Conservation (phyloP, 1,284 basidiomycete genomes). For the Takashimella koratensis region DNA sequence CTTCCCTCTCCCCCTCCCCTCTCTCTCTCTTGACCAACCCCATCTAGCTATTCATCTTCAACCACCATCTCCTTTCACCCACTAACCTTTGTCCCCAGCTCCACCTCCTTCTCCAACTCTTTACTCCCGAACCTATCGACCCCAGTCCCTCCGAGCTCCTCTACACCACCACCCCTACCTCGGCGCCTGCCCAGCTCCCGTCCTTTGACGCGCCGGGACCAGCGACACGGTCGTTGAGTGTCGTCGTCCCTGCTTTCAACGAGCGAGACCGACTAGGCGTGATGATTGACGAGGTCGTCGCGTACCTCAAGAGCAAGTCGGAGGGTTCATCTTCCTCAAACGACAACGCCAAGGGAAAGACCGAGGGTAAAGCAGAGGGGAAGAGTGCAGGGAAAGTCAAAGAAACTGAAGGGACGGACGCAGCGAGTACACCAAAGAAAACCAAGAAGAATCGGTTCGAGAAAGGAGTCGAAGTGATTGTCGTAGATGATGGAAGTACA, state of each 20-base stretch:
- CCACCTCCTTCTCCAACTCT: constrained; percentile 14
- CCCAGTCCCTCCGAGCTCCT: constrained; percentile 5
- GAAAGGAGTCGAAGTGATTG: constrained; percentile 61
- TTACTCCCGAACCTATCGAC: constrained; percentile 11
- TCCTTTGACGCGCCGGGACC: constrained; percentile 45
- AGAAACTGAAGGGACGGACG: background rate
- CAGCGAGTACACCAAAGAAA: background rate
- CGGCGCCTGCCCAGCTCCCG: constrained; percentile 34
- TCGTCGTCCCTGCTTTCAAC: constrained; percentile 89
- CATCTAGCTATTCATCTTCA: too few relatives aligned
- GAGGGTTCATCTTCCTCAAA: too few relatives aligned
- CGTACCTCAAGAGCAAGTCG: constrained; percentile 6
- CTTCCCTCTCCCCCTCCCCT: too few relatives aligned
- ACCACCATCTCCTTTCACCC: background rate
- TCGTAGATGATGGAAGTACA: constrained; percentile 83
- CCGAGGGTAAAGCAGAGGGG: background rate
- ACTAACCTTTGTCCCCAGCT: constrained; percentile 2
- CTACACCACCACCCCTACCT: constrained; percentile 13
- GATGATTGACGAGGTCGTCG: constrained; percentile 68
- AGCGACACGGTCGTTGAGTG: constrained; percentile 52
- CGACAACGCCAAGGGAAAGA: too few relatives aligned
- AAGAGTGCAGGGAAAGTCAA: background rate
- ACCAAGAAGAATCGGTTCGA: background rate
- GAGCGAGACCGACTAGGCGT: constrained; percentile 71
- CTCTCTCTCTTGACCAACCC: too few relatives aligned